Conservation (phyloP, 495 filamentous ascomycete species). For the Podospora bellae-mahoneyi region DNA sequence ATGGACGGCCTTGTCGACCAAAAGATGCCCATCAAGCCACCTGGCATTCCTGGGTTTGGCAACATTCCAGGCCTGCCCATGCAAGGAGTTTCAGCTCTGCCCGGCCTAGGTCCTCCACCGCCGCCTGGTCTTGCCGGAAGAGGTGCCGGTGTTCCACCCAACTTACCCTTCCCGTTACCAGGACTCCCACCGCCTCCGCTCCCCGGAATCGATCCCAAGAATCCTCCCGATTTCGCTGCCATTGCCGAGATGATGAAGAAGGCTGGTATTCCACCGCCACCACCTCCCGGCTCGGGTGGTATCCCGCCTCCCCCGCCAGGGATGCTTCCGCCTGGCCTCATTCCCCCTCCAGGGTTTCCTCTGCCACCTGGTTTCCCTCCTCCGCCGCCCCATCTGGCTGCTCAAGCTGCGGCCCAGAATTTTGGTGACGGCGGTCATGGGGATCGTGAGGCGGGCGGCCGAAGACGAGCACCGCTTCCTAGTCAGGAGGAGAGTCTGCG, state of each 20-base stretch:
- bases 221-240: slow-evolving; percentile 64
- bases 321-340: slow-evolving; percentile 48
- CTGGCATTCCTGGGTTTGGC: slow-evolving; percentile 42
- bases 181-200: slow-evolving; percentile 48
- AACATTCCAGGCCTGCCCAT: slow-evolving; percentile 51
- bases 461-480: slow-evolving; percentile 64
- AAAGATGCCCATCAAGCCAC: slow-evolving; percentile 61
- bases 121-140: slow-evolving; percentile 25
- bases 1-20: slow-evolving; percentile 92
- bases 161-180: slow-evolving; percentile 31
- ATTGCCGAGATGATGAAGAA: slow-evolving; percentile 61
- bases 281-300: slow-evolving; percentile 36
- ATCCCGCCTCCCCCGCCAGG: slow-evolving; percentile 38
- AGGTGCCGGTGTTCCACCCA: slow-evolving; percentile 40
- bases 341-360: slow-evolving; percentile 44
- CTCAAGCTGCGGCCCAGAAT: background rate
- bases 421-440: slow-evolving; percentile 6
- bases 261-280: slow-evolving; percentile 48
- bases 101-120: slow-evolving; percentile 32
- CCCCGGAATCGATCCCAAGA: slow-evolving; percentile 52
- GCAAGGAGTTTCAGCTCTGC: slow-evolving; percentile 23
- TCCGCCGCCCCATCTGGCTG: slow-evolving; percentile 19
- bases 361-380: slow-evolving; percentile 32
- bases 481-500: slow-evolving; percentile 79
- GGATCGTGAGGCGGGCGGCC: slow-evolving; percentile 21